A percentile compares a stretch with the other conserved stretches of the same genome.
phyloP scores from a whole-genome alignment of 306 rosid genomes.

The Elaeagnus macrophylla region DNA sequence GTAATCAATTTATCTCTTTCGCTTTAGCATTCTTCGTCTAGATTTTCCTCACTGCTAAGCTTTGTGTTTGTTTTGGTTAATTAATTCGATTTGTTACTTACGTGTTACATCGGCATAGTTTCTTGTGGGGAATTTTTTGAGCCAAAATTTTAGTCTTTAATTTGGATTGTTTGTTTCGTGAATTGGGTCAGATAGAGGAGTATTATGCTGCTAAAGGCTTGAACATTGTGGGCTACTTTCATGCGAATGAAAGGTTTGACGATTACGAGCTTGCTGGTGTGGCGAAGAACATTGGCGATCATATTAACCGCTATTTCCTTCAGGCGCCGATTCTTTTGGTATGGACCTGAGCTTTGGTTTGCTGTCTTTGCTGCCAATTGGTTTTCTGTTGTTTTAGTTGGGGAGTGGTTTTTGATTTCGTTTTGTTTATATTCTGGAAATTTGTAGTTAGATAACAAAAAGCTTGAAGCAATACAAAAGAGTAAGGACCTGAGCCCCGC shows the following conservation, averaged over 20 bases:
- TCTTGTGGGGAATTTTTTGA: neutral
- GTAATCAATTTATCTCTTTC: constrained; percentile 22
- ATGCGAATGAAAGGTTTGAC: constrained; percentile 93
- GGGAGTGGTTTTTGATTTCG: neutral
- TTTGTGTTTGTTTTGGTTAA: neutral
- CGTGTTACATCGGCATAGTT: neutral
- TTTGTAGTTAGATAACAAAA: constrained; percentile 75
- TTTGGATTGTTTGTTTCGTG: constrained; percentile 1
- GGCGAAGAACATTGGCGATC: constrained; percentile 84
- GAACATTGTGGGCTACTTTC: constrained; percentile 77
- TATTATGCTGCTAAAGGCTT: constrained; percentile 58
- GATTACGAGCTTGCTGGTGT: constrained; percentile 65
- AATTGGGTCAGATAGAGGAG: constrained; percentile 62
- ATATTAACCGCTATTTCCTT: constrained; percentile 69
- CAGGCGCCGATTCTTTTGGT: constrained; percentile 89
- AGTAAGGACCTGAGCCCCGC: constrained; percentile 57
- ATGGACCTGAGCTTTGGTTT: constrained; percentile 11
- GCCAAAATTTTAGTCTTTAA: neutral
- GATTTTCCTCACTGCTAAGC: neutral
- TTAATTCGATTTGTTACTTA: neutral
- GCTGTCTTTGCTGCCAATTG: neutral
- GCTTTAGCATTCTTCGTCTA: neutral
- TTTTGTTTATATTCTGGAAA: neutral
- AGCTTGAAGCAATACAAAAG: constrained; percentile 64
- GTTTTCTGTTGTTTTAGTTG: neutral